These are phyloP conservation scores for Sesbania bispinosa DNA, from an alignment of 306 rosid species.

Conservation along the genomic window DNA sequence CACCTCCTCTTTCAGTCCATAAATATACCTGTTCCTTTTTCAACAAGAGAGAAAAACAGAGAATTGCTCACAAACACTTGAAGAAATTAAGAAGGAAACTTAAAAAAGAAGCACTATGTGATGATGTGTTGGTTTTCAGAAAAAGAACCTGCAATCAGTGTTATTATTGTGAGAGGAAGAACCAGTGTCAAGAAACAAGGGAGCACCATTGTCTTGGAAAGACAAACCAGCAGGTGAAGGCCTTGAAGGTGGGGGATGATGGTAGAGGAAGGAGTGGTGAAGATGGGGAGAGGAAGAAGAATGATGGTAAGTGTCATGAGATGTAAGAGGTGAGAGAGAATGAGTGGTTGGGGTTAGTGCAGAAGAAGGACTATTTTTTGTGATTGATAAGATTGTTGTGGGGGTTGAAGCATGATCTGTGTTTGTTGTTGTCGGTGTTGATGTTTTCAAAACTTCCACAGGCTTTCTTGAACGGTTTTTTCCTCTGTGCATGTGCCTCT, in stretches of 20 bases:
- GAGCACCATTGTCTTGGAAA: constrained; percentile 51
- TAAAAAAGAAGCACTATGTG: no score
- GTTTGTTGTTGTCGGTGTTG: constrained; percentile 29
- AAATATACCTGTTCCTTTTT: constrained; percentile 57
- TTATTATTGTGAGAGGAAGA: constrained; percentile 45
- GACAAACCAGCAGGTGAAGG: constrained; percentile 49
- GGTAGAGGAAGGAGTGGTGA: constrained; percentile 43
- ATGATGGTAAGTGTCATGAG: constrained; percentile 36
- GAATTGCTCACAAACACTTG: not conserved
- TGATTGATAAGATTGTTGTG: constrained; percentile 43
- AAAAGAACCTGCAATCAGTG: constrained; percentile 63
- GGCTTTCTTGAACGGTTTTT: constrained; percentile 99
- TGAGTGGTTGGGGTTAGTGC: constrained; percentile 41
- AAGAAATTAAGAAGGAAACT: not conserved
- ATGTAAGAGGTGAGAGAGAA: constrained; percentile 34
- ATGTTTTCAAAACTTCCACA: constrained; percentile 76
- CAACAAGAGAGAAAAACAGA: not conserved
- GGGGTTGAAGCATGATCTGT: constrained; percentile 26
- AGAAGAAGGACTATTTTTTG: constrained; percentile 37
- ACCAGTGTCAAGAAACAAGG: constrained; percentile 59
- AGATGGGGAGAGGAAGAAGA: constrained; percentile 20
- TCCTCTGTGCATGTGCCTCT: constrained; percentile 99
- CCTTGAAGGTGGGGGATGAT: constrained; percentile 36
- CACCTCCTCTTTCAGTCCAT: constrained; percentile 72
- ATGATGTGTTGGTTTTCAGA: not conserved